Evolutionary conservation across 164 flowering plant species (phyloP), one percentile per base, ranked within the genome.

Genomic region (Brasenia schreberi): DNA sequence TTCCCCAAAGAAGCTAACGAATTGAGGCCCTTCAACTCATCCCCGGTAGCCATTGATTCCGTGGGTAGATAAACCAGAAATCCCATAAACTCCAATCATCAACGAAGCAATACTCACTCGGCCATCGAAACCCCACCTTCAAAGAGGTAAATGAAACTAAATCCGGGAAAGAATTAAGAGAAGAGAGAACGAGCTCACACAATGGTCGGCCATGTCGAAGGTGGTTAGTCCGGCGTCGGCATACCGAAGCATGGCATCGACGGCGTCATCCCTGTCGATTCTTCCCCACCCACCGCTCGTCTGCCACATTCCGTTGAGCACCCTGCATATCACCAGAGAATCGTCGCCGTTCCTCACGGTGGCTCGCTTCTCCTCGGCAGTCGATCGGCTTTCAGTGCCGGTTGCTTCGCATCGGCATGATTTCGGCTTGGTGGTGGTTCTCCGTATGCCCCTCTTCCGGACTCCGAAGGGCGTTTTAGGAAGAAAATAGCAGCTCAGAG

Each of bases 291-390:
- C 89, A 17, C 95, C 90, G 68, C 86, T 84, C 27, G 89, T 84
- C 77, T 88, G 92, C 89, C 89, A 88, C 92, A 88, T 83, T 64
- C 92, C 89, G 73, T 88, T 90, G 43, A 90, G 72, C n/a, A 88
- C 80, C 72, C 86, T 63, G 74, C 88, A 83, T 9, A 88, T 85
- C 33, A 84, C 82, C 60, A 85, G 64, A 5, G 84, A 78, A 74
- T 87, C 89, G 5, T 79, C 78, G 7, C 90, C 87, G 59, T 77
- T 83, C 78, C 80, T 86, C 66, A 86, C 86, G 9, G 72, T 74
- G 43, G 56, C 43, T 33, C 70, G 63, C 33, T 77, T 6, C 43
- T 63, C 43, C 72, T 45, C 70, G 27, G 27, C 27, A 42, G 27
- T 23, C 53, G 12, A 12, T 7, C 53, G 11, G 6, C 53, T 12